Percentiles rank a stretch among this genome's conserved stretches.
Conservation (phyloP, 495 filamentous ascomycete species). For the Xylaria scruposa region DNA sequence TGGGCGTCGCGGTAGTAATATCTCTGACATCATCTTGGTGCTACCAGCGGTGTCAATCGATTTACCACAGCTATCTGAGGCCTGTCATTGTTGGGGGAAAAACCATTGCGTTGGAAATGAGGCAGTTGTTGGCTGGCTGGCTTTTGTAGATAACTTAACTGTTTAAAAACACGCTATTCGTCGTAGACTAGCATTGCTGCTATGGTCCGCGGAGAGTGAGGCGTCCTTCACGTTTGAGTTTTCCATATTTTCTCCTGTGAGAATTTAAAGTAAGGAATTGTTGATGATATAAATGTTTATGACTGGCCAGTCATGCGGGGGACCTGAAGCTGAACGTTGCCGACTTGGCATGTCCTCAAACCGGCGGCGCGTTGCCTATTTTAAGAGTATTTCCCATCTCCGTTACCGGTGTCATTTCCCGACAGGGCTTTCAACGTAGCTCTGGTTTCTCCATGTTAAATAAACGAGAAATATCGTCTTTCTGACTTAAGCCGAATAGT, state of each 20-base stretch:
- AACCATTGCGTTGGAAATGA: not conserved
- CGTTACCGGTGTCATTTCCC: not conserved
- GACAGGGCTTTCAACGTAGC: not conserved
- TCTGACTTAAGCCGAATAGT: not conserved
- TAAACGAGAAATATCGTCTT: not conserved
- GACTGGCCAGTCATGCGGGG: not conserved
- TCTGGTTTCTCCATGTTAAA: not conserved
- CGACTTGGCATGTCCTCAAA: not conserved
- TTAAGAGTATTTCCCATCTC: not conserved
- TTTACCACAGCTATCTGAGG: not conserved
- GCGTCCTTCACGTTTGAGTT: not conserved
- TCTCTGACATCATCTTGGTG: not conserved
- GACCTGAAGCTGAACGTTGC: not conserved
- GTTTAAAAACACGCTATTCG: not conserved
- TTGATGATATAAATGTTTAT: not conserved
- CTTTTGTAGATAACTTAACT: not conserved
- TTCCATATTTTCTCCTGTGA: not conserved
- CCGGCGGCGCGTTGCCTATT: no score
- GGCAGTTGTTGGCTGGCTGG: not conserved
- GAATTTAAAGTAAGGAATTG: not conserved
- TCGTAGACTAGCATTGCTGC: no score
- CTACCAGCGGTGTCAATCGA: not conserved
- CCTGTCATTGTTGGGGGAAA: not conserved
- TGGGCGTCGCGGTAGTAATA: not conserved
- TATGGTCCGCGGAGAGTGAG: no score